phyloP scores from a whole-genome alignment of 2,329 filamentous ascomycete genomes.

The Camptophora hylomeconis region DNA sequence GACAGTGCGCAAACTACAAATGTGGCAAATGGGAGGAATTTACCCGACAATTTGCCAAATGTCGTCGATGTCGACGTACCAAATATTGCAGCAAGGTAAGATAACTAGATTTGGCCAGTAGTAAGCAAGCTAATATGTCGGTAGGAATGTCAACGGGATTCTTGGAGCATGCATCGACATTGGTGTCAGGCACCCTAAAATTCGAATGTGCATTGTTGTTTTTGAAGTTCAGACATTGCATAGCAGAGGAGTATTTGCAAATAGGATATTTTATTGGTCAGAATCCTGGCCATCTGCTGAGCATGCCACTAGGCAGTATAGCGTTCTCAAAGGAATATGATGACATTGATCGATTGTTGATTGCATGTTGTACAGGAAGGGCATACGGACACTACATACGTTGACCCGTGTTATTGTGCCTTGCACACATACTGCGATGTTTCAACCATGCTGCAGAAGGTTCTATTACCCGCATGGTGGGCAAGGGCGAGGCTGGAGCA shows the following conservation, averaged over 20 bases:
- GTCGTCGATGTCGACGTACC: conserved; percentile 83
- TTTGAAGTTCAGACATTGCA: conserved; percentile 10
- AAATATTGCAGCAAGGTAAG: conserved; percentile 93
- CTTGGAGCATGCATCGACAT: conserved; percentile 95
- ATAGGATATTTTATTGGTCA: no score
- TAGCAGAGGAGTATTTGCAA: conserved; percentile 14
- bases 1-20: conserved; percentile 95
- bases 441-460: no score
- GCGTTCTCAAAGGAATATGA: no score
- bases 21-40: conserved; percentile 98
- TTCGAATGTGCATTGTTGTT: conserved; percentile 6
- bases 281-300: no score
- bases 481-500: no score
- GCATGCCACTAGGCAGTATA: no score
- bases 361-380: no score
- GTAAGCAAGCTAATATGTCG: conserved; percentile 3
- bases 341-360: no score
- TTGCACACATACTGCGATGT: no score
- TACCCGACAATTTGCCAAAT: conserved; percentile 94
- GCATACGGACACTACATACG: no score
- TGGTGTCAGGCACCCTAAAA: conserved; percentile 61
- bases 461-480: no score
- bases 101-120: background rate
- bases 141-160: conserved; percentile 81
- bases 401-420: no score